Conservation (phyloP, 169 alveolate genomes). For the Eimeria tenella region DNA sequence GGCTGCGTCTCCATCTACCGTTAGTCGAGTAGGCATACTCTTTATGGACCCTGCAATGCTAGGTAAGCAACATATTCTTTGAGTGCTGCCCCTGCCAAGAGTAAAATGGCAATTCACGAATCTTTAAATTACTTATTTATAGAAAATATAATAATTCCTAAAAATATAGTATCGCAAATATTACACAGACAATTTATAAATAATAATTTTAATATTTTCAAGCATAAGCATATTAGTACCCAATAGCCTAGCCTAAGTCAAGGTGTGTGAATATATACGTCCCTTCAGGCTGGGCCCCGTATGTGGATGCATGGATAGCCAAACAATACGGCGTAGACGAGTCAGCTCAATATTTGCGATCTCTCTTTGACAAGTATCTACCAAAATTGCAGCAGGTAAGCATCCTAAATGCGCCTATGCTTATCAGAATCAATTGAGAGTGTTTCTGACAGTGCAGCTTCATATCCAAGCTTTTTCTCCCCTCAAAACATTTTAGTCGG, state of each 20-base stretch:
- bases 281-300: constrained; percentile 77
- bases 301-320: constrained; percentile 91
- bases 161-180: not conserved
- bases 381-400: constrained; percentile 87
- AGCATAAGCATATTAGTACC: not conserved
- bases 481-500: too few species aligned
- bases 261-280: not conserved
- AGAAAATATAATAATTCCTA: not conserved
- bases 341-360: constrained; percentile 70
- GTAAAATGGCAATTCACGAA: not conserved
- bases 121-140: not conserved
- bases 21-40: constrained; percentile 97
- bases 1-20: constrained; percentile 98
- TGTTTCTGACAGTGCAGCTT: too few species aligned
- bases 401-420: constrained; percentile 37
- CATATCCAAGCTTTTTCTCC: too few species aligned
- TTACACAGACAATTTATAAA: constrained; percentile 8
- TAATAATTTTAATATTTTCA: too few species aligned
- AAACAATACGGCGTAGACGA: constrained; percentile 85
- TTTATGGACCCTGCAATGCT: constrained; percentile 93
- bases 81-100: too few species aligned
- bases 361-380: constrained; percentile 90
- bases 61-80: constrained; percentile 87
- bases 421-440: not conserved
- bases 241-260: not conserved